A percentile compares a stretch with the other conserved stretches of the same genome.
phyloP scores from a whole-genome alignment of 2,329 filamentous ascomycete genomes.

The Bipolaris oryzae region DNA sequence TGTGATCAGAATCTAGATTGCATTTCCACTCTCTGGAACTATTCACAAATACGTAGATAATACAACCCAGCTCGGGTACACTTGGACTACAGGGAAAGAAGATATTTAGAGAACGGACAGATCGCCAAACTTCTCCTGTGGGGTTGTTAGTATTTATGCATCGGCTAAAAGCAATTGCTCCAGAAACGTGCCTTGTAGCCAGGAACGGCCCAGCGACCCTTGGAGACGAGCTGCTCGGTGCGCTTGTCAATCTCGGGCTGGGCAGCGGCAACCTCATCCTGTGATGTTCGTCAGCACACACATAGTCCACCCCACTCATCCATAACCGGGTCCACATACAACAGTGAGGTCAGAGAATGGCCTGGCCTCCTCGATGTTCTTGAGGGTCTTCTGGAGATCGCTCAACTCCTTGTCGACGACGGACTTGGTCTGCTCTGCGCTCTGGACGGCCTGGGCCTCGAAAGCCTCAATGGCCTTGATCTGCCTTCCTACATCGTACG shows the following conservation, averaged over 20 bases:
- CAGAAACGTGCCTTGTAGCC: constrained; percentile 87
- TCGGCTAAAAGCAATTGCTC: not conserved
- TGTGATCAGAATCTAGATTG: constrained; percentile 26
- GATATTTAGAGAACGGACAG: constrained; percentile 83
- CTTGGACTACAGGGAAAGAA: constrained; percentile 34
- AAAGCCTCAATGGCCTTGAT: constrained; percentile 98
- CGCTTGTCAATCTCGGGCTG: constrained; percentile 98
- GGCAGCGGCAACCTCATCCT: constrained; percentile 94
- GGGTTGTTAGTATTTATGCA: constrained; percentile 54
- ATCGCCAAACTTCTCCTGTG: constrained; percentile 97
- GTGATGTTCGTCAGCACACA: constrained; percentile 30
- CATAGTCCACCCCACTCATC: constrained; percentile 7
- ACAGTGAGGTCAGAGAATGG: constrained; percentile 98
- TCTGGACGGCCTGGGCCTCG: constrained; percentile 95
- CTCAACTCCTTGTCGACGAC: constrained; percentile 94
- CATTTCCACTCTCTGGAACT: constrained; percentile 43
- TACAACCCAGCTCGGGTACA: constrained; percentile 46
- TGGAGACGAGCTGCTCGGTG: constrained; percentile 90
- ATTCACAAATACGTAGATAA: constrained; percentile 50
- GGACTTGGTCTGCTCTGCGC: constrained; percentile 94
- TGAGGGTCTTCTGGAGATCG: constrained; percentile 91
- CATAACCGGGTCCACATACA: constrained; percentile 65
- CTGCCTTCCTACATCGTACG: constrained; percentile 92
- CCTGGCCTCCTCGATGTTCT: constrained; percentile 95
- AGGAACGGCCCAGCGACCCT: constrained; percentile 97